Percentiles rank a stretch among this genome's conserved stretches.
Evolutionary conservation across 2,329 filamentous ascomycete genomes (phyloP).

Genomic region (Aspergillaceae sp.): DNA sequence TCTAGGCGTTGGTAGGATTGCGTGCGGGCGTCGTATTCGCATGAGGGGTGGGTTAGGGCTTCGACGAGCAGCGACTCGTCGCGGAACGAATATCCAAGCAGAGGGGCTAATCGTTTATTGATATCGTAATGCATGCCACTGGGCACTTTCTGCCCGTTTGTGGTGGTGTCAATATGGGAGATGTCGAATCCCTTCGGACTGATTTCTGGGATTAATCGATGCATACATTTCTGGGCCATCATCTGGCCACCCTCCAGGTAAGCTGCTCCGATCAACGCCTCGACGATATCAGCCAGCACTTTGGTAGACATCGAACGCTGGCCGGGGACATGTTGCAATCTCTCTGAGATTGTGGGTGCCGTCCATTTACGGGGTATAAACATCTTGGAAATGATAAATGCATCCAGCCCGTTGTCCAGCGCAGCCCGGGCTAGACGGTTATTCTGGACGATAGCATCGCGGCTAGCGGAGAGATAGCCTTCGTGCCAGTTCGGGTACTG

Average conservation of each 20-base stretch:
- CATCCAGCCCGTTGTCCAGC: slow-evolving; percentile 55
- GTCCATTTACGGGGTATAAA: slow-evolving; percentile 68
- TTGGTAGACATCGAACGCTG: slow-evolving; percentile 58
- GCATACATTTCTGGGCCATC: slow-evolving; percentile 56
- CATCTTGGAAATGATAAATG: slow-evolving; percentile 58
- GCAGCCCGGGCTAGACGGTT: slow-evolving; percentile 60
- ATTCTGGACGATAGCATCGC: slow-evolving; percentile 67
- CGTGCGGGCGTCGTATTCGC: slow-evolving; percentile 42
- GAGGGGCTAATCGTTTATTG: slow-evolving; percentile 6
- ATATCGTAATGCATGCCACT: too few relatives aligned
- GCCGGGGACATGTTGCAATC: slow-evolving; percentile 6
- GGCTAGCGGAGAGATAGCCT: slow-evolving; percentile 60
- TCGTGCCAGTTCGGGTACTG: slow-evolving; percentile 62
- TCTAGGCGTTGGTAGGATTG: slow-evolving; percentile 67
- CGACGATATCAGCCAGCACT: slow-evolving; percentile 75
- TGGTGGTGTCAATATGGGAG: background rate
- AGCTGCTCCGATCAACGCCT: slow-evolving; percentile 71
- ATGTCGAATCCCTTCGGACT: slow-evolving; percentile 14
- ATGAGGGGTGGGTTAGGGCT: slow-evolving; percentile 70
- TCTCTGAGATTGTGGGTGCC: slow-evolving; percentile 50
- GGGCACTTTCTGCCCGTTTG: too few relatives aligned
- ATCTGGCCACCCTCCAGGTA: slow-evolving; percentile 59
- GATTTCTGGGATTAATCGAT: slow-evolving; percentile 55
- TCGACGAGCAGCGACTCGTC: slow-evolving; percentile 64
- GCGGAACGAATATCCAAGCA: slow-evolving; percentile 60